These are phyloP conservation scores for Marchantia polymorpha DNA, from an alignment of 225 moss, liverwort and hornwort genomes.

Conservation along the genomic window DNA sequence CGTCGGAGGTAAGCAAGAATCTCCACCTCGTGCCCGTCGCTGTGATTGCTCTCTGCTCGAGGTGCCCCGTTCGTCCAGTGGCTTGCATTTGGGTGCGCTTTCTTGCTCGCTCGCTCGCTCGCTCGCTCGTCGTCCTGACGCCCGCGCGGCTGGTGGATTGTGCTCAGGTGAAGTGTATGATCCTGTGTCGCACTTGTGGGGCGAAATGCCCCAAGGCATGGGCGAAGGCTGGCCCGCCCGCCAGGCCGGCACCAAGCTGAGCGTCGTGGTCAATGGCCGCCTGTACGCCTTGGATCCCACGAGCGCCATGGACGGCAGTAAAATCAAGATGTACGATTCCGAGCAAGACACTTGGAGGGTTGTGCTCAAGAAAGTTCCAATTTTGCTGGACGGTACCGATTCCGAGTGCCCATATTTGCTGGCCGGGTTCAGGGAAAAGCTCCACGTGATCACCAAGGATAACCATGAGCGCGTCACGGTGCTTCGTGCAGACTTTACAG, in stretches of 20 bases:
- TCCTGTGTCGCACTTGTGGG: constrained; percentile 68
- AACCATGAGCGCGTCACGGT: constrained; percentile 77
- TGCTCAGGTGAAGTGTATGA: constrained; percentile 74
- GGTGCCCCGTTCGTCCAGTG: not conserved
- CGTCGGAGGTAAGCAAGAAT: constrained; percentile 70
- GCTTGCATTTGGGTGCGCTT: not conserved
- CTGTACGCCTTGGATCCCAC: constrained; percentile 93
- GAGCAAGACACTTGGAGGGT: constrained; percentile 93
- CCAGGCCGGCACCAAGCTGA: constrained; percentile 94
- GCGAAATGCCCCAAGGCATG: constrained; percentile 93
- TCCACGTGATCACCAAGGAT: constrained; percentile 93
- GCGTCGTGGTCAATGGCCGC: constrained; percentile 85
- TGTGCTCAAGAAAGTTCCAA: constrained; percentile 88
- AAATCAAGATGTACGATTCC: constrained; percentile 94
- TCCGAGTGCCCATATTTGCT: constrained; percentile 91
- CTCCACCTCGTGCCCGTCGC: not conserved
- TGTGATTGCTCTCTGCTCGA: not conserved
- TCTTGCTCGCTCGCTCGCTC: not conserved
- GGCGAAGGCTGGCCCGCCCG: constrained; percentile 98
- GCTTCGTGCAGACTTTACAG: constrained; percentile 76
- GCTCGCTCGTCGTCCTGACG: not conserved
- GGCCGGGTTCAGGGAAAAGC: constrained; percentile 86
- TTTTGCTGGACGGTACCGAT: constrained; percentile 81
- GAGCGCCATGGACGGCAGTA: constrained; percentile 94
- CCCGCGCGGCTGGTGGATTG: not conserved